These are phyloP conservation scores for Kalmusia sp. DNA, from an alignment of 2,329 filamentous ascomycete genomes.

Conservation along the genomic window DNA sequence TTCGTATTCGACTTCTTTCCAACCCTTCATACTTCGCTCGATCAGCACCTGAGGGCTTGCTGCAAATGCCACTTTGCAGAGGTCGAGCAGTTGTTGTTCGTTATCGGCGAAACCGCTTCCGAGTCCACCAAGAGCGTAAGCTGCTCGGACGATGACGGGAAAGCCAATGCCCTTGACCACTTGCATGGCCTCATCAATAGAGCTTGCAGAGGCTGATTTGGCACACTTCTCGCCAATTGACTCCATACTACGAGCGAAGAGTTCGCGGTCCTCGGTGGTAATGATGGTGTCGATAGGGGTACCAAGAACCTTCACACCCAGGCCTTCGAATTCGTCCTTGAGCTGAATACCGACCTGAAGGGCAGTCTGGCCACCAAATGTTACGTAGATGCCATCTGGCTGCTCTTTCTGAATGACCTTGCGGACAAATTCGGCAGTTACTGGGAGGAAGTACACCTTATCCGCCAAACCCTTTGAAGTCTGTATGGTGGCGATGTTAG, in stretches of 20 bases:
- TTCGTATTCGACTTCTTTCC: conserved; percentile 99
- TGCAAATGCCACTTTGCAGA: conserved; percentile 94
- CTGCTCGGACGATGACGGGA: conserved; percentile 95
- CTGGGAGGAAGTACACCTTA: conserved; percentile 98
- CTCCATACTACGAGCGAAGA: conserved; percentile 98
- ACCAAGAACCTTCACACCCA: conserved; percentile 93
- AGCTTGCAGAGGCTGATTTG: conserved; percentile 93
- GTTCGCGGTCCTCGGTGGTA: conserved; percentile 95
- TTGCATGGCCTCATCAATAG: conserved; percentile 84
- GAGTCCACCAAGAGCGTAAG: conserved; percentile 92
- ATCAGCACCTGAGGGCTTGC: conserved; percentile 96
- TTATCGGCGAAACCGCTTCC: conserved; percentile 96
- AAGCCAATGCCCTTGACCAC: conserved; percentile 92
- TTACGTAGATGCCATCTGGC: conserved; percentile 96
- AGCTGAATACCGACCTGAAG: conserved; percentile 96
- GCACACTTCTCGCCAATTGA: conserved; percentile 97
- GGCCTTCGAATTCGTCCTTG: conserved; percentile 92
- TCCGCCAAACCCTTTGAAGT: conserved; percentile 97
- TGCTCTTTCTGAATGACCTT: conserved; percentile 96
- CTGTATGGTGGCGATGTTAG: conserved; percentile 98
- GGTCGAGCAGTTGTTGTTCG: conserved; percentile 78
- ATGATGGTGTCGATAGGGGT: conserved; percentile 98
- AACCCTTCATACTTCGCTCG: conserved; percentile 98
- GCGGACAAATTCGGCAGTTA: conserved; percentile 95
- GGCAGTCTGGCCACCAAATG: conserved; percentile 96